These are phyloP conservation scores for Mycogone perniciosa DNA, from an alignment of 2,329 filamentous ascomycete species.

Conservation along the genomic window DNA sequence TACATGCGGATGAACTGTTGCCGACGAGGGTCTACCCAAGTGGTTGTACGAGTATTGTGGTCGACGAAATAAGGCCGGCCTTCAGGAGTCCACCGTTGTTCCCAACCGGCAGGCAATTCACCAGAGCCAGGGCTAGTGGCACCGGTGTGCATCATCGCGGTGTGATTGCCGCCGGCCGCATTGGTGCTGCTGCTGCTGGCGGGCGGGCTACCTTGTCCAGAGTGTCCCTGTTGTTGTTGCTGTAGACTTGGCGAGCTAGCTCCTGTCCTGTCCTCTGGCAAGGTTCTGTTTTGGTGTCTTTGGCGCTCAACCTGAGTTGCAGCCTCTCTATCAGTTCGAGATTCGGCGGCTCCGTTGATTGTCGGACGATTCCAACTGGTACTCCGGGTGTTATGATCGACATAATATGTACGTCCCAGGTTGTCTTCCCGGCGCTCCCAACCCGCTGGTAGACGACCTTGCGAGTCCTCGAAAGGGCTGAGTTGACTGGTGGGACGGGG, in stretches of 20 bases:
- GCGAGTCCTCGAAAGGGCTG: conserved; percentile 94
- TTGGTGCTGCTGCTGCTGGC: conserved; percentile 24
- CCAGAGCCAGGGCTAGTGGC: conserved; percentile 88
- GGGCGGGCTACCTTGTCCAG: conserved; percentile 28
- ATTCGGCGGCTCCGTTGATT: conserved; percentile 65
- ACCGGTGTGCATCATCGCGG: conserved; percentile 90
- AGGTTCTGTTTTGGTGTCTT: conserved; percentile 88
- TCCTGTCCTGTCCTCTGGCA: conserved; percentile 92
- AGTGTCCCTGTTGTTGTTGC: conserved; percentile 44
- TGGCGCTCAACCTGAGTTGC: conserved; percentile 90
- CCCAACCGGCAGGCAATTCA: conserved; percentile 92
- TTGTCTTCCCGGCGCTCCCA: conserved; percentile 98
- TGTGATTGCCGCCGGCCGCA: conserved; percentile 37
- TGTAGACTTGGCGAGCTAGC: conserved; percentile 80
- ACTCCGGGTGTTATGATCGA: conserved; percentile 93
- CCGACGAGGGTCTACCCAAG: conserved; percentile 94
- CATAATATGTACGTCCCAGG: conserved; percentile 91
- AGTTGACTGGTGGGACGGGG: conserved; percentile 42
- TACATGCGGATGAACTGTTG: conserved; percentile 99
- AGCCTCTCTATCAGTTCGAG: conserved; percentile 71
- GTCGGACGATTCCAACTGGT: conserved; percentile 94
- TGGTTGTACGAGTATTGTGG: conserved; percentile 95
- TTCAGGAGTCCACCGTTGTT: conserved; percentile 92
- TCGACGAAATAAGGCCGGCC: conserved; percentile 95
- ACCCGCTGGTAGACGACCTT: conserved; percentile 82